These are phyloP conservation scores for Diplodia scrobiculata DNA, from an alignment of 2,329 filamentous ascomycete species.

Conservation along the genomic window DNA sequence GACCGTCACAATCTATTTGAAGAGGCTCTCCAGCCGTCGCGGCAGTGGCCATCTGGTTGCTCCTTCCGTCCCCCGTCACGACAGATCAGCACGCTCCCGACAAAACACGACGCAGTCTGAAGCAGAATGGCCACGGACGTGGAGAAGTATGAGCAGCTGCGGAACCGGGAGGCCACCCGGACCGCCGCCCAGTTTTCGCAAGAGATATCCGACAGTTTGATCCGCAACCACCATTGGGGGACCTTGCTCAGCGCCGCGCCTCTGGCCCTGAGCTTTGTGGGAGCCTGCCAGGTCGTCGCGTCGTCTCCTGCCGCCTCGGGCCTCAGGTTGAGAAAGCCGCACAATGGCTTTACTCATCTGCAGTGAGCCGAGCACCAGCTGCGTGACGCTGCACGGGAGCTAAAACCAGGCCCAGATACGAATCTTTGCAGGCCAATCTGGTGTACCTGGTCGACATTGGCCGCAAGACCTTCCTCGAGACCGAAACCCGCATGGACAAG, in stretches of 20 bases:
- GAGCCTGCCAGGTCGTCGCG: constrained; percentile 22
- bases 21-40: not conserved
- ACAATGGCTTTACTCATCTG: constrained; percentile 20
- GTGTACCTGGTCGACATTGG: constrained; percentile 9
- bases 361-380: not conserved
- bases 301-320: constrained; percentile 18
- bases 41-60: no score
- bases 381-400: not conserved
- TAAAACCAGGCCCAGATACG: not conserved
- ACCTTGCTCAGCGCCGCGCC: constrained; percentile 20
- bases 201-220: constrained; percentile 21
- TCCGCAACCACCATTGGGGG: constrained; percentile 20
- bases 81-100: not conserved
- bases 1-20: constrained; percentile 2
- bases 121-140: not conserved
- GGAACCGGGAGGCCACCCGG: constrained; percentile 16
- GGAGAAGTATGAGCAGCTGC: constrained; percentile 21
- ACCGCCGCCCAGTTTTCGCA: constrained; percentile 34
- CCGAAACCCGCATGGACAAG: constrained; percentile 26
- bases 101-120: not conserved
- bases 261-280: constrained; percentile 19
- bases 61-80: not conserved
- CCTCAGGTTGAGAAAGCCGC: constrained; percentile 9
- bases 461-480: constrained; percentile 21
- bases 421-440: constrained; percentile 20